Percentiles rank a stretch among this genome's conserved stretches.
Evolutionary conservation across 352 stramenopile species (phyloP).

Genomic region (Thraustochytrium striatum): DNA sequence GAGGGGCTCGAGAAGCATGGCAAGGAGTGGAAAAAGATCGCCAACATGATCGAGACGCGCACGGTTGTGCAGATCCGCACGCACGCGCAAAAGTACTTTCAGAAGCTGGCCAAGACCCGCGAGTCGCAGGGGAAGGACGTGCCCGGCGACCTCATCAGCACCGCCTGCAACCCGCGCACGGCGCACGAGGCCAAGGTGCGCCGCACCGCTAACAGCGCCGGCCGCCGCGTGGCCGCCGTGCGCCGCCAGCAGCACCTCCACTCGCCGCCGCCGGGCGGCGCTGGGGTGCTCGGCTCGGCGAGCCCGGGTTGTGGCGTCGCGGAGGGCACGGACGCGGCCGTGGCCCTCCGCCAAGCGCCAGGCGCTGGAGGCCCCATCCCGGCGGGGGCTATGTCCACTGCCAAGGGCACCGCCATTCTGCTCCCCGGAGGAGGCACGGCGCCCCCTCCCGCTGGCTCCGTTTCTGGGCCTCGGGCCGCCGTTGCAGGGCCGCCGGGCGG

Average conservation of each 20-base stretch:
- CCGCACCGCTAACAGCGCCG: neutral
- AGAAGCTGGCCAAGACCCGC: slow-evolving; percentile 55
- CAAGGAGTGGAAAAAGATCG: slow-evolving; percentile 82
- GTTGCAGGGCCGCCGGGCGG: too few relatives aligned
- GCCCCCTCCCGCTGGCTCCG: too few relatives aligned
- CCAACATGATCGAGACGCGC: slow-evolving; percentile 52
- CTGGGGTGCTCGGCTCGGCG: too few relatives aligned
- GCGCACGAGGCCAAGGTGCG: neutral
- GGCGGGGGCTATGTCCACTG: too few relatives aligned
- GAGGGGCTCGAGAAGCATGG: slow-evolving; percentile 74
- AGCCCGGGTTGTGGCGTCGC: too few relatives aligned
- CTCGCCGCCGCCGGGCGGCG: neutral
- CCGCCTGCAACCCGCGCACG: neutral
- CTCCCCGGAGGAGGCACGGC: too few relatives aligned
- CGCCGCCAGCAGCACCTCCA: neutral
- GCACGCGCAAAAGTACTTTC: slow-evolving; percentile 59
- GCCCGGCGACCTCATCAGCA: slow-evolving; percentile 41
- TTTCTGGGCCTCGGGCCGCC: too few relatives aligned
- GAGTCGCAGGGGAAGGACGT: slow-evolving; percentile 38
- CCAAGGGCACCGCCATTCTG: too few relatives aligned
- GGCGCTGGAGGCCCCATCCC: too few relatives aligned
- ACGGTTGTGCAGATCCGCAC: slow-evolving; percentile 56
- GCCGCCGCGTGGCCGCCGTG: neutral
- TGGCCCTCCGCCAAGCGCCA: too few relatives aligned
- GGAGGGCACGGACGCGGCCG: too few relatives aligned